Evolutionary conservation across 2,329 filamentous ascomycete genomes (phyloP), one percentile per base, ranked within the genome.

Genomic region (Clonostachys chloroleuca): DNA sequence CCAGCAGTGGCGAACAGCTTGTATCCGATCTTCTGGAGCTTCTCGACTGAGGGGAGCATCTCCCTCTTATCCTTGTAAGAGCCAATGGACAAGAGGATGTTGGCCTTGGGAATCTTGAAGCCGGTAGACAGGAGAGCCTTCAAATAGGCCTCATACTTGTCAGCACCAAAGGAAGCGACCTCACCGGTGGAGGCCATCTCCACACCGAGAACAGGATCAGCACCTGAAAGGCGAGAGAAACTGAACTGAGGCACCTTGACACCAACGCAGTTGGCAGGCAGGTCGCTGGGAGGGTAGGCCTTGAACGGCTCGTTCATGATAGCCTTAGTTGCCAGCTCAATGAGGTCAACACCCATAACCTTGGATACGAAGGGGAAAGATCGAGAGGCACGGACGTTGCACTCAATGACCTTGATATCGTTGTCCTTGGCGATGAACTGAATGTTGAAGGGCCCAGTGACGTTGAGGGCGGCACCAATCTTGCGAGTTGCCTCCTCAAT

Each of bases 391-490:
- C 94, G 86, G 51, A 97, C 94, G 61, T 99, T 99, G 72, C 94
- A 97, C 73, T 99, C 94, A 54, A 99, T 99, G 55, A 99, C 94
- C 77, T 97, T 97, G 77, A 99, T 97, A 56, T 97, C 92, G 65
- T 97, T 97, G 67, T 97, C 92, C 75, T 97, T 97, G 59, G 94
- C 94, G 60, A 99, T 99, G 74, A 99, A 97, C 66, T 99, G 94
- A 53, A 99, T 99, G 72, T 99, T 99, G 80, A 87, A 96, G 18
- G 94, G 94, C 44, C 94, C 94, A 39, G 94, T 97, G 48, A 99
- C 87, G 64, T 97, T 96, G 49, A 97, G 80, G 14, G 94, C 92
- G 52, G 87, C 85, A 55, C 87, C 94, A 58, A 99, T 97, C 80
- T 97, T 97, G 56, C 86, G 80, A 13, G 94, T 97, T 4, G 94